Evolutionary conservation across 31 red algal species (phyloP), one percentile per base, ranked within the genome.

Genomic region (Asparagopsis taxiformis): DNA sequence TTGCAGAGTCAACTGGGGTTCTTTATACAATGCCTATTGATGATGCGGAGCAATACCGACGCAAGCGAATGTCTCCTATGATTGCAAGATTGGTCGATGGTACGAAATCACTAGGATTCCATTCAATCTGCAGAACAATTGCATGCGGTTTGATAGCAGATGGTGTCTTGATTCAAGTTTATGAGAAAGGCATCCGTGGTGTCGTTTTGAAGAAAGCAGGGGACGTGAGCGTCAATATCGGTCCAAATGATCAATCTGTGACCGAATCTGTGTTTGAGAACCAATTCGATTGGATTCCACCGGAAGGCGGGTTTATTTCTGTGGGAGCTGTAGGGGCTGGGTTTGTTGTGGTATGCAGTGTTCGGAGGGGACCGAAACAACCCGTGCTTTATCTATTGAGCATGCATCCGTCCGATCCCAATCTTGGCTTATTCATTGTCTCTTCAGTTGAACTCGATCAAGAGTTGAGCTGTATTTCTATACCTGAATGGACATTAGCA

Each of bases 281-380:
- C n/a, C 51, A 54, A 48, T 36, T 78, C 22, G 85, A 90, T 44
- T 90, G 85, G 85, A 31, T 34, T 46, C 85, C 85, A 21, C 75
- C 85, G 11, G 69, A 64, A 13, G 69, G 59, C 24, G 68, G 57
- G 11, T 55, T 51, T 31, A 75, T 90, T 9, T 80, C 85, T 7
- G 85, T 80, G 10, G 85, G 75, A 24, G 62, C 75, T 21, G 71
- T 90, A 37, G 85, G 85, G n/a, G 85, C 65, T 22, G 75, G 85
- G 28, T 80, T 80, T 73, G 77, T 76, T 26, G 32, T 90, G 9
- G 68, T 80, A 20, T 90, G 64, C 3, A 38, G 80, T 2, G 39
- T 80, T 39, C 55, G 55, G 32, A 61, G 24, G 28, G 46, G 66
- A 24, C 35, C 28, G 26, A 32, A 50, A 44, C 59, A 66, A 37